phyloP scores from a whole-genome alignment of 2,329 filamentous ascomycete genomes.

The Trichoderma asperellum region DNA sequence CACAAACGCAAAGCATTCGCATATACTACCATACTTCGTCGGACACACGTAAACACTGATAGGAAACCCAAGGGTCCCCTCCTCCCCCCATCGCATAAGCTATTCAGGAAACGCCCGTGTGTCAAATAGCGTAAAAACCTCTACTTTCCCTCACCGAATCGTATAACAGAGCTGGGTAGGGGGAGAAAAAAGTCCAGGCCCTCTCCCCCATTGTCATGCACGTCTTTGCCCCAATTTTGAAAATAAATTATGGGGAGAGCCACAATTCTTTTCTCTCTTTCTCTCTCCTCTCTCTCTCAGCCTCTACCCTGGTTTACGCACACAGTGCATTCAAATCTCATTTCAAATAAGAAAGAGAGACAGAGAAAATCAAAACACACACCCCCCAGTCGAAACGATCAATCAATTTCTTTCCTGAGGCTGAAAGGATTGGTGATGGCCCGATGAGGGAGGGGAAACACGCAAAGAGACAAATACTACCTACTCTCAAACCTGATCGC shows the following conservation, averaged over 20 bases:
- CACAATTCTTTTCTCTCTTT: conserved; percentile 1
- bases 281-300: neutral
- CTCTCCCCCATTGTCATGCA: conserved; percentile 21
- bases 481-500: neutral
- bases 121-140: neutral
- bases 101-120: conserved; percentile 5
- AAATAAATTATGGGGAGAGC: neutral
- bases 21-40: neutral
- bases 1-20: neutral
- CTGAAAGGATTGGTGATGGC: conserved; percentile 8
- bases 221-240: conserved; percentile 7
- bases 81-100: neutral
- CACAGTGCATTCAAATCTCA: conserved; percentile 17
- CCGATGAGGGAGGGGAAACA: neutral
- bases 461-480: neutral
- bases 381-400: conserved; percentile 21
- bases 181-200: neutral
- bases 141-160: neutral
- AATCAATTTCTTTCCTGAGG: conserved; percentile 21
- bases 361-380: neutral
- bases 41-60: neutral
- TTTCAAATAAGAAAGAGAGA: neutral
- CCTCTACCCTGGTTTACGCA: neutral
- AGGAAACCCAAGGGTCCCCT: neutral
- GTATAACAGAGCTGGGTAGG: neutral